Percentiles rank a stretch among this genome's conserved stretches.
Conservation (phyloP, 139 green algal genomes). For the Dunaliella sp. region DNA sequence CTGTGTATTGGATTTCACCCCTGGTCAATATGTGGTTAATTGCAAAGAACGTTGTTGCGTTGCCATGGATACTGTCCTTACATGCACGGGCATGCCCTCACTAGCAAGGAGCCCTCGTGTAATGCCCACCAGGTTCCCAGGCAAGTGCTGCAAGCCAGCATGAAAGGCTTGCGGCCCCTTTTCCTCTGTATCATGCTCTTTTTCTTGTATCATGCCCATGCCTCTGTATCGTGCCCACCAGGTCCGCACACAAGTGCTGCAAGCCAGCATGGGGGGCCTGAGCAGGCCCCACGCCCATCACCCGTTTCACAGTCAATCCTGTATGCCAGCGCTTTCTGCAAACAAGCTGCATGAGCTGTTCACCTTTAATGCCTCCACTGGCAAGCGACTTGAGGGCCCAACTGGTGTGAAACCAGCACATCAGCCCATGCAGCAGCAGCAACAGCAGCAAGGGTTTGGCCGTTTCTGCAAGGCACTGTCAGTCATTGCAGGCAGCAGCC, state of each 20-base stretch:
- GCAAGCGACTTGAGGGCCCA: too few species aligned
- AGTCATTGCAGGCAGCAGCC: slow-evolving; percentile 24
- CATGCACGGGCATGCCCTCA: too few species aligned
- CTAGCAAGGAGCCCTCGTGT: too few species aligned
- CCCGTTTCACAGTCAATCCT: not conserved
- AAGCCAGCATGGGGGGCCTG: not conserved
- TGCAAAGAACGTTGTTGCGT: too few species aligned
- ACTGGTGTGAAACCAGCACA: too few species aligned
- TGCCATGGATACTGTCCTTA: too few species aligned
- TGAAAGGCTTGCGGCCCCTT: too few species aligned
- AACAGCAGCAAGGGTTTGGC: not conserved
- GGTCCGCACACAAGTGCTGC: not conserved
- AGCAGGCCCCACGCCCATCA: not conserved
- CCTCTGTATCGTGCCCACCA: too few species aligned
- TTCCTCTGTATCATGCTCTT: too few species aligned
- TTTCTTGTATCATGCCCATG: too few species aligned
- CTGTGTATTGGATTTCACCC: too few species aligned
- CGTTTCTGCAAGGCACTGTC: slow-evolving; percentile 14
- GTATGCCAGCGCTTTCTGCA: not conserved
- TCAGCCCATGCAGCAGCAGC: slow-evolving; percentile 11
- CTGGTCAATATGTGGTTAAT: too few species aligned
- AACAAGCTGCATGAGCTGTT: slow-evolving; percentile 7
- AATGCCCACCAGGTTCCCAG: not conserved
- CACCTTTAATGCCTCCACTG: slow-evolving; percentile 4
- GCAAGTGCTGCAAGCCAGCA: not conserved